Evolutionary conservation across 2,329 filamentous ascomycete species (phyloP).

Genomic region (Fusarium vanettenii): DNA sequence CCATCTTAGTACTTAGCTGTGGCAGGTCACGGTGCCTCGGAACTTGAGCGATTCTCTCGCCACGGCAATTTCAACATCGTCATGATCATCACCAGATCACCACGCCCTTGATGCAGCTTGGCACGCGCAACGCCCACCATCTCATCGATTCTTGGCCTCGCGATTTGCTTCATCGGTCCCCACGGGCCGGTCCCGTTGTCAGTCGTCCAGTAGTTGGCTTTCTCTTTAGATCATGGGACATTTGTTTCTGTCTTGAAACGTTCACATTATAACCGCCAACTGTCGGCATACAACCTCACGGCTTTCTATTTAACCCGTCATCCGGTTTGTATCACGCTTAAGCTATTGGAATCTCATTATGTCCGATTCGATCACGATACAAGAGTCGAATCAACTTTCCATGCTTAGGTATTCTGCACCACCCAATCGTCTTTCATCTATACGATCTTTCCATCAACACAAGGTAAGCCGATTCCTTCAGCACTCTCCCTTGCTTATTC

Average conservation of each 20-base stretch:
- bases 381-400: neutral
- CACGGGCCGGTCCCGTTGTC: slow-evolving; percentile 1
- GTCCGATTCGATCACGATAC: neutral
- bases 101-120: neutral
- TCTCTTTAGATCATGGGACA: neutral
- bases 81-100: slow-evolving; percentile 10
- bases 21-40: neutral
- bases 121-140: neutral
- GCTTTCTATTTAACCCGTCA: neutral
- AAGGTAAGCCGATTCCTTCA: neutral
- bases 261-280: neutral
- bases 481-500: neutral
- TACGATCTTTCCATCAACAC: neutral
- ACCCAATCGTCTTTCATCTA: neutral
- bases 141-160: neutral
- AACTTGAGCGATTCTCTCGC: neutral
- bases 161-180: neutral
- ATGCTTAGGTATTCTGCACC: neutral
- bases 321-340: neutral
- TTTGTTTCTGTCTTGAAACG: neutral
- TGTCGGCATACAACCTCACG: neutral
- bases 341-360: neutral
- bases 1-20: neutral
- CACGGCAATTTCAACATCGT: neutral
- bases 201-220: neutral